Evolutionary conservation across 2,329 filamentous ascomycete genomes (phyloP).

Genomic region (Ophiostoma quercus): DNA sequence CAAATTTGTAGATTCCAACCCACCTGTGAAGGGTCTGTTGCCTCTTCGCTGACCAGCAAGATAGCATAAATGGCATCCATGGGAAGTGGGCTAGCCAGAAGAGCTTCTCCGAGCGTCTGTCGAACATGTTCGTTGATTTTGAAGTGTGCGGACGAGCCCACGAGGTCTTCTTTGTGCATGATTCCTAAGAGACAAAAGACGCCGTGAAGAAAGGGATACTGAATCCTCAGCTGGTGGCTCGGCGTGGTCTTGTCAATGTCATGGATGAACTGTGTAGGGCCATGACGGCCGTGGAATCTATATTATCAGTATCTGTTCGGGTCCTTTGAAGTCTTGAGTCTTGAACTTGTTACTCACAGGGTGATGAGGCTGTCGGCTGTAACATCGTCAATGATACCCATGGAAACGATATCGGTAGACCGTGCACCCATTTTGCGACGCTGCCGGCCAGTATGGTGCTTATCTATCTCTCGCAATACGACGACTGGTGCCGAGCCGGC

Average conservation of each 20-base stretch:
- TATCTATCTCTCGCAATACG: slow-evolving; percentile 12
- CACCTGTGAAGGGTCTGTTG: slow-evolving; percentile 11
- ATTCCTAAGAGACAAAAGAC: slow-evolving; percentile 9
- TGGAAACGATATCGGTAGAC: slow-evolving; percentile 8
- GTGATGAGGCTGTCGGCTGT: slow-evolving; percentile 5
- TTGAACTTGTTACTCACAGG: not conserved
- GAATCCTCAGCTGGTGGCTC: slow-evolving; percentile 1
- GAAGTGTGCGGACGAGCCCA: slow-evolving; percentile 7
- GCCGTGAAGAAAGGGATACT: slow-evolving; percentile 14
- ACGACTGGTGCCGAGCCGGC: slow-evolving; percentile 12
- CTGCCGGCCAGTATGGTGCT: slow-evolving; percentile 12
- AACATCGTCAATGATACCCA: slow-evolving; percentile 8
- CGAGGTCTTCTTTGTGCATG: slow-evolving; percentile 9
- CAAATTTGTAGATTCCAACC: not conserved
- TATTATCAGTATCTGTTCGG: not conserved
- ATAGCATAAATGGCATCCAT: slow-evolving; percentile 12
- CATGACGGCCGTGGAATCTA: not conserved
- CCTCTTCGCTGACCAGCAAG: slow-evolving; percentile 12
- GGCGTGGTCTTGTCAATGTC: not conserved
- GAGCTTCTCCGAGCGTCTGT: slow-evolving; percentile 9
- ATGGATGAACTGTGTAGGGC: not conserved
- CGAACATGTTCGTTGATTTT: slow-evolving; percentile 13
- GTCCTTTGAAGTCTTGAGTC: too few species aligned
- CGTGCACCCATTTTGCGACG: slow-evolving; percentile 14
- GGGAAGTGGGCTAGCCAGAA: slow-evolving; percentile 7